Evolutionary conservation across 441 rosid species (phyloP), one percentile per base, ranked within the genome.

Genomic region (Adansonia grandidieri): DNA sequence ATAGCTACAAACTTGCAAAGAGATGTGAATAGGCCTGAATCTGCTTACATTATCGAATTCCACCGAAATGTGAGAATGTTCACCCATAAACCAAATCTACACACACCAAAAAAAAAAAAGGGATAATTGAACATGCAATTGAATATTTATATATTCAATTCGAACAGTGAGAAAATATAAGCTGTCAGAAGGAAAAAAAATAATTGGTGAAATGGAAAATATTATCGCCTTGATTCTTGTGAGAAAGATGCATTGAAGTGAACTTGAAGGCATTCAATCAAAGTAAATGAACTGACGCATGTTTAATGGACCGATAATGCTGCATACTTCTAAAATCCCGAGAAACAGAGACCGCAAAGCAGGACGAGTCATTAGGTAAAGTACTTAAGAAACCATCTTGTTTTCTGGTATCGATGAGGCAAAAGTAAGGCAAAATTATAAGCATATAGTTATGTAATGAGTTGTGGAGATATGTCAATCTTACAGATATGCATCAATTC

Each of bases 21-120:
- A 9, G 2, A 54, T 56, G 75, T 71, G 19, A 56, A 60, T 22
- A 22, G 78, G 63, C 48, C 22, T 62, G 69, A 79, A 80, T 77
- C 72, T 73, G 37, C 98, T 91, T 85, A 96, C 99, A 83, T 85
- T 93, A 80, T 96, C 97, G 79, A 93, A 93, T 81, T 92, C 97
- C 75, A 84, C 88, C n/a, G 97, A 91, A 66, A 96, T 91, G 80
- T 96, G 97, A 60, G 95, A 92, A 85, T 93, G 88, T 82, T 91
- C 94, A 56, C 99, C 94, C 99, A 92, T 93, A 82, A 96, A 88
- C 94, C 92, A 86, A 78, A 96, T 84, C 99, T 96, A 51, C 86
- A 88, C 45, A 84, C 42, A 37, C 42, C 42, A 4, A 37, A 37
- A 37, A 37, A 37, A 37, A 6, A 24, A 82, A 77, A 83, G 19